phyloP scores from a whole-genome alignment of 306 rosid genomes.

The Vachellia pachyceras region DNA sequence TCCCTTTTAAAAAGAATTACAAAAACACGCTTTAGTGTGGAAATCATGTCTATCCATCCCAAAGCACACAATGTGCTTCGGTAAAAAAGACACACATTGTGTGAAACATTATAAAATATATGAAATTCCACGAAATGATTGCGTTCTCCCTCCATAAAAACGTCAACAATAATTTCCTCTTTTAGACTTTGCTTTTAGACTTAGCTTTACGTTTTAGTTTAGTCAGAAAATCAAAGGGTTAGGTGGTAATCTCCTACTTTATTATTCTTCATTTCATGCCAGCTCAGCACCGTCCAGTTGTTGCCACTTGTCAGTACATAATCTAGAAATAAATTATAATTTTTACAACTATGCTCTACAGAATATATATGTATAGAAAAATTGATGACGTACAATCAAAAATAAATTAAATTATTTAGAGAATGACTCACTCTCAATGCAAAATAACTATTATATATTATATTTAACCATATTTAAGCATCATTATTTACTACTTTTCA shows the following conservation, averaged over 20 bases:
- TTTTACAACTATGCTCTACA: not conserved
- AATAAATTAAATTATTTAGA: not conserved
- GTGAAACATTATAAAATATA: slow-evolving; percentile 22
- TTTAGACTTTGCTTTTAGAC: slow-evolving; percentile 38
- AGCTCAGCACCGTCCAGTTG: slow-evolving; percentile 35
- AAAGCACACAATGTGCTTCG: too few species aligned
- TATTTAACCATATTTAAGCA: not conserved
- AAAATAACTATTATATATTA: too few species aligned
- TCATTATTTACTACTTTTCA: not conserved
- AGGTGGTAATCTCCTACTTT: slow-evolving; percentile 42
- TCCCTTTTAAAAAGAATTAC: not conserved
- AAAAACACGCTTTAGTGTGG: not conserved
- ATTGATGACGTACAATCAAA: slow-evolving; percentile 2
- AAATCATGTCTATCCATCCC: slow-evolving; percentile 23
- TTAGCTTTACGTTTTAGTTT: slow-evolving; percentile 37
- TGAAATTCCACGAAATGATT: slow-evolving; percentile 30
- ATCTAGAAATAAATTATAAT: not conserved
- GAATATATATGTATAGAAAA: not conserved
- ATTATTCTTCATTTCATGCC: slow-evolving; percentile 37
- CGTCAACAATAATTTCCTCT: slow-evolving; percentile 50
- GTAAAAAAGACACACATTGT: slow-evolving; percentile 17
- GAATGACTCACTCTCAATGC: slow-evolving; percentile 25
- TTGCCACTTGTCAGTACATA: slow-evolving; percentile 19
- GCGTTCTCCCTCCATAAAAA: slow-evolving; percentile 9
- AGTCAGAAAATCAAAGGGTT: slow-evolving; percentile 49